Percentiles rank a stretch among this genome's conserved stretches.
These are phyloP conservation scores for Eucalyptus pumila DNA, from an alignment of 345 rosid species.

Conservation along the genomic window DNA sequence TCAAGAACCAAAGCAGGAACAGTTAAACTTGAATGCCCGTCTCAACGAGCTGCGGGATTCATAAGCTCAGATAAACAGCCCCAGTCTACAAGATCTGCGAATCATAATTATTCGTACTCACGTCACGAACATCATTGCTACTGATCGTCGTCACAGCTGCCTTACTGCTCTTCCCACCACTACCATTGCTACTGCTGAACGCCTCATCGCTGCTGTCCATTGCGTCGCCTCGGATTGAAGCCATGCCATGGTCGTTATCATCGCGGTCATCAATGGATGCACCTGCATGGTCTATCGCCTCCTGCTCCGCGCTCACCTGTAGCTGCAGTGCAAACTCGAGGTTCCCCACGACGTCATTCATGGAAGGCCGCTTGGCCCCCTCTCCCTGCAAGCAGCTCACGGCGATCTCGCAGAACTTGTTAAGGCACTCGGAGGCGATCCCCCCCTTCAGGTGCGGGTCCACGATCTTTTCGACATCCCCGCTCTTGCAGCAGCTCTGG, in stretches of 20 bases:
- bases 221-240: not conserved
- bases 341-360: conserved; percentile 23
- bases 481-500: not conserved
- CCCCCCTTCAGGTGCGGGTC: conserved; percentile 2
- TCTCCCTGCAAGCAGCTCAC: conserved; percentile 15
- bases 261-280: not conserved
- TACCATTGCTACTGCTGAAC: not conserved
- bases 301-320: not conserved
- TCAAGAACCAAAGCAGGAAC: not conserved
- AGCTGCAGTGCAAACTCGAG: conserved; percentile 25
- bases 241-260: not conserved
- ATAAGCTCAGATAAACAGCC: not conserved
- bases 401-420: conserved; percentile 28
- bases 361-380: conserved; percentile 20
- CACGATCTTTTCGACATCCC: not conserved
- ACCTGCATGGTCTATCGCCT: not conserved
- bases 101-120: not conserved
- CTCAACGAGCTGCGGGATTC: not conserved
- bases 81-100: not conserved
- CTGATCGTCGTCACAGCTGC: not conserved
- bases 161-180: not conserved
- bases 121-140: not conserved
- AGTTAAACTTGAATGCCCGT: not conserved
- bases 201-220: not conserved
- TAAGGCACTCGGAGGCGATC: conserved; percentile 10